These are phyloP conservation scores for Geranium brycei DNA, from an alignment of 345 rosid species.

Conservation along the genomic window DNA sequence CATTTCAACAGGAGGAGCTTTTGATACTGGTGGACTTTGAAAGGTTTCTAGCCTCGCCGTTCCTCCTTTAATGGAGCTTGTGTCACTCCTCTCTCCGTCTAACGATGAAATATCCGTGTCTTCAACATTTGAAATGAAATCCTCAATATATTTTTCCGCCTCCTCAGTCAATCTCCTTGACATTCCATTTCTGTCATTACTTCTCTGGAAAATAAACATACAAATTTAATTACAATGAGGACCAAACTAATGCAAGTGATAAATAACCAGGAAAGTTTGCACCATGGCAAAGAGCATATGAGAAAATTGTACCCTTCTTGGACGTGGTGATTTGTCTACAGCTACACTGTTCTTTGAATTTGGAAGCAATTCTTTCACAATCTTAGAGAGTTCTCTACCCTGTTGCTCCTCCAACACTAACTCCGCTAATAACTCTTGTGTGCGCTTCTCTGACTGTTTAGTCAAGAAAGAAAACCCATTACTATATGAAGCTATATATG, in stretches of 20 bases:
- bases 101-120: constrained; percentile 90
- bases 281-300: not conserved
- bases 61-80: constrained; percentile 67
- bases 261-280: not conserved
- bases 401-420: constrained; percentile 55
- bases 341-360: constrained; percentile 25
- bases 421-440: constrained; percentile 52
- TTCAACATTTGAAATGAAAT: constrained; percentile 78
- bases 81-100: constrained; percentile 87
- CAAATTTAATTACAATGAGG: not conserved
- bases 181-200: constrained; percentile 63
- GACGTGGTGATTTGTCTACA: constrained; percentile 25
- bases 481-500: too few relatives aligned
- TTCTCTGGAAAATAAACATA: constrained; percentile 33
- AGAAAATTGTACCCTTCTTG: constrained; percentile 37
- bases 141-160: constrained; percentile 79
- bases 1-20: constrained; percentile 49
- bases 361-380: constrained; percentile 47
- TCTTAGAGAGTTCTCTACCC: constrained; percentile 49
- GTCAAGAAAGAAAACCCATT: constrained; percentile 9
- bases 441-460: constrained; percentile 72
- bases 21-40: constrained; percentile 25
- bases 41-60: constrained; percentile 25
- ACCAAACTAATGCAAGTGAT: constrained; percentile 2
- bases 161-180: constrained; percentile 71